phyloP scores from a whole-genome alignment of 495 filamentous ascomycete species.

The Astrocystis sublimbata region DNA sequence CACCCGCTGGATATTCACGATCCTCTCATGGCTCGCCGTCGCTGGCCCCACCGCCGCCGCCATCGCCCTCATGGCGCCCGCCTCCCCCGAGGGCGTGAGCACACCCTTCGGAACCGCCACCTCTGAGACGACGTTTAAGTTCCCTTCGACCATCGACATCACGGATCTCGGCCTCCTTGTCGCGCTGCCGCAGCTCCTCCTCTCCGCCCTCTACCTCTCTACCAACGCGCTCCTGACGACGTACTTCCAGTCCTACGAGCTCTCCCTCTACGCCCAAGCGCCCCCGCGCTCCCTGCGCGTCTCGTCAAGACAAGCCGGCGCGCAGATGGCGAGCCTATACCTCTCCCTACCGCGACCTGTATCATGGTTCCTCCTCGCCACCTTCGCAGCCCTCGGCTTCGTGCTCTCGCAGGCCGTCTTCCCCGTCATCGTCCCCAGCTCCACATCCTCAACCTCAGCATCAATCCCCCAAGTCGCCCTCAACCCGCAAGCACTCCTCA shows the following conservation, averaged over 20 bases:
- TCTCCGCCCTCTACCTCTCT: constrained; percentile 42
- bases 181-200: constrained; percentile 42
- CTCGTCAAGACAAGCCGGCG: constrained; percentile 33
- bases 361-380: constrained; percentile 37
- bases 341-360: constrained; percentile 43
- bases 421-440: constrained; percentile 21
- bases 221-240: constrained; percentile 42
- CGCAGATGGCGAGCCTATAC: constrained; percentile 40
- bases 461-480: constrained; percentile 30
- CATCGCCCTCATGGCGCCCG: constrained; percentile 28
- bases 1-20: constrained; percentile 35
- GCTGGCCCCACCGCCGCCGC: constrained; percentile 32
- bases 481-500: constrained; percentile 37
- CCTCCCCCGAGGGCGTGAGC: constrained; percentile 21
- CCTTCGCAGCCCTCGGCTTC: constrained; percentile 42
- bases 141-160: constrained; percentile 21
- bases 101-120: constrained; percentile 36
- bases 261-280: constrained; percentile 39
- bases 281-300: constrained; percentile 39
- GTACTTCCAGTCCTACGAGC: constrained; percentile 47
- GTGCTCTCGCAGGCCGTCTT: constrained; percentile 39
- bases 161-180: constrained; percentile 33
- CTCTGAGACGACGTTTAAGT: constrained; percentile 25
- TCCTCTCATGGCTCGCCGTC: constrained; percentile 32
- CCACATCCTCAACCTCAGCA: too few species aligned